Evolutionary conservation across 2,329 filamentous ascomycete genomes (phyloP).

Genomic region (Phyllosticta citriasiana): DNA sequence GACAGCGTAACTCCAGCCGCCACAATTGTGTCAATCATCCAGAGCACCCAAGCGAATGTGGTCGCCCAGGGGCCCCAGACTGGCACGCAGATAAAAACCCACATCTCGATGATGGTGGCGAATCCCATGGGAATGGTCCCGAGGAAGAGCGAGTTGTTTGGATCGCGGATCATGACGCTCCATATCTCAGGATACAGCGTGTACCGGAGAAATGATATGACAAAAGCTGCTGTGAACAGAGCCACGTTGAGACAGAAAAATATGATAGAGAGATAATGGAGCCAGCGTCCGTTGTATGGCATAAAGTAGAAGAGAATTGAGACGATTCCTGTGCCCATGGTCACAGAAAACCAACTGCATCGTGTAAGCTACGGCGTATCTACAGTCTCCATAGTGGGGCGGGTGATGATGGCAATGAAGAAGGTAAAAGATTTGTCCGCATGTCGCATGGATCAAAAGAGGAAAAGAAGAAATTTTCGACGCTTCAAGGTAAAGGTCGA

Average conservation of each 20-base stretch:
- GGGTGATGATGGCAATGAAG: too few species aligned
- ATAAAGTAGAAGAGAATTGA: constrained; percentile 51
- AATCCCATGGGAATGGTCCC: constrained; percentile 55
- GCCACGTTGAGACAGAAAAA: constrained; percentile 49
- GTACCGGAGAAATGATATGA: constrained; percentile 48
- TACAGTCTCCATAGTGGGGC: too few species aligned
- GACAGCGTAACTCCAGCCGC: constrained; percentile 33
- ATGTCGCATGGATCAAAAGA: too few species aligned
- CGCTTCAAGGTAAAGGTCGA: background rate
- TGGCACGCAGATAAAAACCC: constrained; percentile 45
- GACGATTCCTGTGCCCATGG: constrained; percentile 56
- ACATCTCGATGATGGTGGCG: constrained; percentile 56
- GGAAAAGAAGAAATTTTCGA: too few species aligned
- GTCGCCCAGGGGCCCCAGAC: constrained; percentile 45
- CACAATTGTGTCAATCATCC: constrained; percentile 35
- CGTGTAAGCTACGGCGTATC: background rate
- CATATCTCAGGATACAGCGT: constrained; percentile 53
- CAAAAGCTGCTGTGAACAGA: constrained; percentile 44
- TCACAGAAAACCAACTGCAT: constrained; percentile 13
- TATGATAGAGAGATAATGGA: constrained; percentile 46
- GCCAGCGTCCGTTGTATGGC: constrained; percentile 46
- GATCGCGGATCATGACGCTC: constrained; percentile 51
- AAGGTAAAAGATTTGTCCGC: too few species aligned
- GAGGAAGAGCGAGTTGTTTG: constrained; percentile 54
- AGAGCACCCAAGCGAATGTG: constrained; percentile 32